Conservation (phyloP, 2,329 filamentous ascomycete genomes). For the Metarhizium anisopliae region DNA sequence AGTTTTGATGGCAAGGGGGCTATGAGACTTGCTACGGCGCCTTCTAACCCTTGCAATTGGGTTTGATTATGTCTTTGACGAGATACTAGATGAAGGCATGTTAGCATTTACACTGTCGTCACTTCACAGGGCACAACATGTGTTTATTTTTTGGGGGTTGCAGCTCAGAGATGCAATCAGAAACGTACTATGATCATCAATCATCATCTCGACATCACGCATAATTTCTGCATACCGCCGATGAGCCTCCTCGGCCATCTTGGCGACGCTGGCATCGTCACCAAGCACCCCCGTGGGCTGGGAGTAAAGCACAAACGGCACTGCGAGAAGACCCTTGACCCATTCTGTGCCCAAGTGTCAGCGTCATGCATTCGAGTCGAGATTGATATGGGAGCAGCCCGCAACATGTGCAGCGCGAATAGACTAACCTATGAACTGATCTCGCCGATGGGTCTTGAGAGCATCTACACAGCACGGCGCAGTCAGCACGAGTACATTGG, state of each 20-base stretch:
- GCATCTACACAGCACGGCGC: slow-evolving; percentile 34
- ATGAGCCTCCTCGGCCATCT: slow-evolving; percentile 74
- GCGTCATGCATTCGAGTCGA: not conserved
- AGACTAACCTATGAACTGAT: slow-evolving; percentile 69
- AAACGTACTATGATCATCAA: slow-evolving; percentile 75
- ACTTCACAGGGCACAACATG: no score
- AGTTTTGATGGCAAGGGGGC: slow-evolving; percentile 63
- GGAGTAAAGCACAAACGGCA: slow-evolving; percentile 93
- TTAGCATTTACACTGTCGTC: not conserved
- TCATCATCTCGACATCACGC: slow-evolving; percentile 82
- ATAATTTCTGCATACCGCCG: slow-evolving; percentile 91
- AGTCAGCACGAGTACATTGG: no score
- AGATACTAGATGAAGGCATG: slow-evolving; percentile 41
- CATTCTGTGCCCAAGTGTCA: slow-evolving; percentile 56
- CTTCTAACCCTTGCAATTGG: slow-evolving; percentile 1
- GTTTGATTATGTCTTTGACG: slow-evolving; percentile 45
- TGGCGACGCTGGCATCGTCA: slow-evolving; percentile 52
- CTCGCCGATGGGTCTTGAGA: slow-evolving; percentile 75
- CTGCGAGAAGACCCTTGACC: slow-evolving; percentile 90
- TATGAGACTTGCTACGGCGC: slow-evolving; percentile 24
- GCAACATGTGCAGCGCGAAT: not conserved
- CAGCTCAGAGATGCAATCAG: not conserved
- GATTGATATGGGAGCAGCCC: no score
- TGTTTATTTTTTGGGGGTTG: no score
- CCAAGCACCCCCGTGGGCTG: slow-evolving; percentile 86